A percentile compares a stretch with the other conserved stretches of the same genome.
These are phyloP conservation scores for Serendipita sp. DNA, from an alignment of 768 basidiomycete genomes.

Conservation along the genomic window DNA sequence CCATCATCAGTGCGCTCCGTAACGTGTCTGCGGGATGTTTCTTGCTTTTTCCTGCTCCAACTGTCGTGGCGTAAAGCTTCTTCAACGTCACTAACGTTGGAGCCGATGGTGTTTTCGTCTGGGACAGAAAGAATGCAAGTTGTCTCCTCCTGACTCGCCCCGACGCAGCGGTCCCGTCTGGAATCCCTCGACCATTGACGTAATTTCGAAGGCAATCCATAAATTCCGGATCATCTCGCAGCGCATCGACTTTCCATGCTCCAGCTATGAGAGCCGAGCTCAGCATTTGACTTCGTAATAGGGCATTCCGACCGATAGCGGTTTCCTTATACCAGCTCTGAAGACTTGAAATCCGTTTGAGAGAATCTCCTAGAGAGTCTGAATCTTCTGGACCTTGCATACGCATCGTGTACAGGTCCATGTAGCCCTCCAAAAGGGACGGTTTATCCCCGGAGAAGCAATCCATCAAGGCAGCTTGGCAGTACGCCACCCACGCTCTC, in stretches of 20 bases:
- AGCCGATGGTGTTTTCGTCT: neutral
- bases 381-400: neutral
- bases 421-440: neutral
- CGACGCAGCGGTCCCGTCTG: neutral
- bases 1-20: constrained; percentile 6
- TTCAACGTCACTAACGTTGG: neutral
- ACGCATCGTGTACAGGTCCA: neutral
- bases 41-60: neutral
- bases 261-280: neutral
- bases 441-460: constrained; percentile 87
- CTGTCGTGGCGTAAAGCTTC: neutral
- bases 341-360: neutral
- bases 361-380: too few relatives aligned
- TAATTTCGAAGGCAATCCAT: neutral
- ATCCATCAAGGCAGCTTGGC: constrained; percentile 65
- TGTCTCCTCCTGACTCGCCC: neutral
- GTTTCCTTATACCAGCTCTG: neutral
- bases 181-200: neutral
- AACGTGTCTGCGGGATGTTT: neutral
- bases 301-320: neutral
- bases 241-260: neutral
- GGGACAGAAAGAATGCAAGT: neutral
- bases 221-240: neutral
- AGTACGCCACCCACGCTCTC: constrained; percentile 27
- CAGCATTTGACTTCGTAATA: neutral